Base-by-base conservation (phyloP, 768 basidiomycete genomes). In the Filobasidium wieringae region DNA sequence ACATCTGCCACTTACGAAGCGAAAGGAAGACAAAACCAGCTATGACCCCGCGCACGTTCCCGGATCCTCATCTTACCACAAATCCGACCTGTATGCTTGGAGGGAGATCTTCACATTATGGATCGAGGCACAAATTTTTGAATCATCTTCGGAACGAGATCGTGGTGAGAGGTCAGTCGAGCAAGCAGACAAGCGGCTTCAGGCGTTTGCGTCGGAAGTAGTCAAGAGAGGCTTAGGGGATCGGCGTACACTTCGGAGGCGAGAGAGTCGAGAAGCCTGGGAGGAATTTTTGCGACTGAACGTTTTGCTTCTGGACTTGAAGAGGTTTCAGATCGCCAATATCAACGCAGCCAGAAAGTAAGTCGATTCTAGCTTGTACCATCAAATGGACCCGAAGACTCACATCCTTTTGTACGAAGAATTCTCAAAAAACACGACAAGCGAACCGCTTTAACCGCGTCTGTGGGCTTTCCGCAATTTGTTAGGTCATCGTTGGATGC, bases 401-500 rank as follows among this genome's bases (percentile, higher is more conserved):
- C 19, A 31, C 22, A 4, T 41, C 17, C 4, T 31, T 30, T 53
- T 27, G 30, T 30, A 8, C 12, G 4, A 30, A 68, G 64, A 51
- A 70, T 74, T 55, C 80, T 93, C 52, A 93, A 93, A 78, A 95
- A 95, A 69, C 91, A 92, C 68, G 80, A 87, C 29, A 93, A 93
- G 69, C 83, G 88, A 3, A 93, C 90, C 0, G 82, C 86, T 0
- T 76, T 96, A 8, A 85, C 87, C 0, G 78, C 76, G 15, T 74
- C 75, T 7, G 61, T 60, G 17, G 73, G 74, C 2, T 85, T 63
- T 79, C 84, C 65, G 2, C 57, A 66, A 22, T 76, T 78, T 57
- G 72, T 77, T 40, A 64, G 65, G 14, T 66, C 67, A 9, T 68
- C 71, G 0, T 57, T 75, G 11, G 65, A 66, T 15, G 61, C 70